Conservation (phyloP, 1,139 yeast species). For the Pichia cactophila region DNA sequence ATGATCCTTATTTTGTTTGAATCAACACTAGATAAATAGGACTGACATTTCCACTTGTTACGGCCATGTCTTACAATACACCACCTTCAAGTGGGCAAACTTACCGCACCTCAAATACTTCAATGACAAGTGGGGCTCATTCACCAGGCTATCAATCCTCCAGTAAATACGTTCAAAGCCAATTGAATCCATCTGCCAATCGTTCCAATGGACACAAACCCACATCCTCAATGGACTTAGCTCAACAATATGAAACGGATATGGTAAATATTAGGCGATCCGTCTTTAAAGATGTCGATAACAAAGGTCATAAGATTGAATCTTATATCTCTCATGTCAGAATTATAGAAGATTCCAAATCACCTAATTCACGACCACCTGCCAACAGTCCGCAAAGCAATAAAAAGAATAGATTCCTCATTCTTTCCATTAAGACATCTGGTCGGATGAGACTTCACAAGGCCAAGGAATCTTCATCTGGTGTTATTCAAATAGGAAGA, state of each 20-base stretch:
- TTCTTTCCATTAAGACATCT: slow-evolving; percentile 41
- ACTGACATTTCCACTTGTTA: neutral
- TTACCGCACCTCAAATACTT: neutral
- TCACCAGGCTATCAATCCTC: neutral
- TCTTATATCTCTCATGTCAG: slow-evolving; percentile 55
- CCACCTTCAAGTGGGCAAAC: neutral
- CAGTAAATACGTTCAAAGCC: neutral
- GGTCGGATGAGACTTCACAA: slow-evolving; percentile 76
- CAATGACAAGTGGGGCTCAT: neutral
- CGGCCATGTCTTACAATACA: neutral
- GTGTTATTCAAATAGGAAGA: slow-evolving; percentile 81
- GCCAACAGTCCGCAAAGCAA: slow-evolving; percentile 31
- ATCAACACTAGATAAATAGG: neutral
- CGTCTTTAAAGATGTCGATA: slow-evolving; percentile 37
- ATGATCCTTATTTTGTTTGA: neutral
- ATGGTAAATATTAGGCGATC: slow-evolving; percentile 35
- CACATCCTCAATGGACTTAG: slow-evolving; percentile 30
- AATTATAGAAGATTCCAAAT: slow-evolving; percentile 44
- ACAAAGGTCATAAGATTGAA: slow-evolving; percentile 35
- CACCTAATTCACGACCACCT: slow-evolving; percentile 41
- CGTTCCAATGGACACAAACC: slow-evolving; percentile 9
- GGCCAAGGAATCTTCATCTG: slow-evolving; percentile 73
- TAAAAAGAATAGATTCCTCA: slow-evolving; percentile 40
- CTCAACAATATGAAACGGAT: slow-evolving; percentile 46
- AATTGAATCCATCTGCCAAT: neutral